These are phyloP conservation scores for Pythium biforme DNA, from an alignment of 352 stramenopile genomes.

Conservation along the genomic window DNA sequence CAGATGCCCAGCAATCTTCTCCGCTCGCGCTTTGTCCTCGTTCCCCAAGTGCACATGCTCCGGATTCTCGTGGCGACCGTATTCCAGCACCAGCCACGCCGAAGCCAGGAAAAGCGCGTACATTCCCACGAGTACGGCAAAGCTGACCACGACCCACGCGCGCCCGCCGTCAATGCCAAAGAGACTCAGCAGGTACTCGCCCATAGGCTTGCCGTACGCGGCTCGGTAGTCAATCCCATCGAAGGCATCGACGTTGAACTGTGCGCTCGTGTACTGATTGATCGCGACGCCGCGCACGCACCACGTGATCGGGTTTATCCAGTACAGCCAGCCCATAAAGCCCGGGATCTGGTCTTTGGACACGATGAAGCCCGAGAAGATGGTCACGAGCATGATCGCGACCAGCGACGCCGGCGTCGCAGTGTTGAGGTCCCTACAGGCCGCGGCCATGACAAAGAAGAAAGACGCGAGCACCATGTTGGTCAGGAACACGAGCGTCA, in stretches of 20 bases:
- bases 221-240: constrained; percentile 23
- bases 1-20: too few species aligned
- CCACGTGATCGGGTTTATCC: constrained; percentile 59
- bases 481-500: constrained; percentile 36
- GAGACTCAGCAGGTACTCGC: constrained; percentile 27
- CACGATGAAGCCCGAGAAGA: constrained; percentile 56
- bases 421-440: constrained; percentile 31
- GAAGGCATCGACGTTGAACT: constrained; percentile 20
- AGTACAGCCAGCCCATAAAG: constrained; percentile 66
- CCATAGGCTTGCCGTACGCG: constrained; percentile 20
- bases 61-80: constrained; percentile 26
- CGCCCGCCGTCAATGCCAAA: constrained; percentile 32
- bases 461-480: constrained; percentile 39
- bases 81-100: constrained; percentile 33
- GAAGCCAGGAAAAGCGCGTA: constrained; percentile 29
- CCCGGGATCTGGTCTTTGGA: constrained; percentile 41
- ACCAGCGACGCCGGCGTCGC: constrained; percentile 43
- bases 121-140: constrained; percentile 26
- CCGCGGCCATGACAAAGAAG: constrained; percentile 43
- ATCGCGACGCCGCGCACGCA: constrained; percentile 32
- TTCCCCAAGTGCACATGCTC: constrained; percentile 14
- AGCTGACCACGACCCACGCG: constrained; percentile 24
- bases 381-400: constrained; percentile 38
- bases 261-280: constrained; percentile 24
- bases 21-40: not conserved